phyloP scores from a whole-genome alignment of 169 alveolate genomes.

The Plasmodium malariae region DNA sequence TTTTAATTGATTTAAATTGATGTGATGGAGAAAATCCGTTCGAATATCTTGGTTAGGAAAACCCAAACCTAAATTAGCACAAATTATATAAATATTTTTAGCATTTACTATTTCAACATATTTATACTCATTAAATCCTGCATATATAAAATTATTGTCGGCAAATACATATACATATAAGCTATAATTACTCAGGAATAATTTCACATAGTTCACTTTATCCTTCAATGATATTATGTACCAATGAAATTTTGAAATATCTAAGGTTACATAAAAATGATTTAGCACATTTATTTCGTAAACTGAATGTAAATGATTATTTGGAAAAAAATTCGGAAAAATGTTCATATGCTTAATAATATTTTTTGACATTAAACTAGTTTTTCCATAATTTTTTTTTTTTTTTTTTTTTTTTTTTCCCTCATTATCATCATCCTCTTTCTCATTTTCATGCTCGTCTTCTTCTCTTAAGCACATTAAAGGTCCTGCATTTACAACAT shows the following conservation, averaged over 20 bases:
- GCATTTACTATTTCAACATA: constrained; percentile 52
- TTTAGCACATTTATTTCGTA: constrained; percentile 70
- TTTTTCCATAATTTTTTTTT: constrained; percentile 11
- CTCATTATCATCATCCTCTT: too few relatives aligned
- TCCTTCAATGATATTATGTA: constrained; percentile 38
- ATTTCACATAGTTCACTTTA: constrained; percentile 21
- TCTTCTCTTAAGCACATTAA: constrained; percentile 48
- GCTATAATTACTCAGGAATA: constrained; percentile 64
- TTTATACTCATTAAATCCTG: constrained; percentile 73
- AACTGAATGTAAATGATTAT: constrained; percentile 7
- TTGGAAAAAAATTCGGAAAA: constrained; percentile 23
- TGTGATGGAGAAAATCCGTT: constrained; percentile 48
- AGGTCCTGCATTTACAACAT: constrained; percentile 48
- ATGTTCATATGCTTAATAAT: constrained; percentile 28
- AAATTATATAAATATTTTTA: constrained; percentile 44
- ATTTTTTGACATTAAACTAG: constrained; percentile 13
- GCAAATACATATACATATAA: constrained; percentile 56
- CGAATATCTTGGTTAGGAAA: constrained; percentile 49
- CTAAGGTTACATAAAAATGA: constrained; percentile 56
- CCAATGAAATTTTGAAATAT: constrained; percentile 74
- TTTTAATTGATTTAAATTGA: constrained; percentile 46
- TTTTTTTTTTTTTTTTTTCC: constrained; percentile 6
- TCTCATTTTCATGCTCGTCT: neutral
- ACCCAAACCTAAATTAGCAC: constrained; percentile 70
- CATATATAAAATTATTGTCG: constrained; percentile 41